These are phyloP conservation scores for Exserohilum rostratum DNA, from an alignment of 2,329 filamentous ascomycete species.

Conservation along the genomic window DNA sequence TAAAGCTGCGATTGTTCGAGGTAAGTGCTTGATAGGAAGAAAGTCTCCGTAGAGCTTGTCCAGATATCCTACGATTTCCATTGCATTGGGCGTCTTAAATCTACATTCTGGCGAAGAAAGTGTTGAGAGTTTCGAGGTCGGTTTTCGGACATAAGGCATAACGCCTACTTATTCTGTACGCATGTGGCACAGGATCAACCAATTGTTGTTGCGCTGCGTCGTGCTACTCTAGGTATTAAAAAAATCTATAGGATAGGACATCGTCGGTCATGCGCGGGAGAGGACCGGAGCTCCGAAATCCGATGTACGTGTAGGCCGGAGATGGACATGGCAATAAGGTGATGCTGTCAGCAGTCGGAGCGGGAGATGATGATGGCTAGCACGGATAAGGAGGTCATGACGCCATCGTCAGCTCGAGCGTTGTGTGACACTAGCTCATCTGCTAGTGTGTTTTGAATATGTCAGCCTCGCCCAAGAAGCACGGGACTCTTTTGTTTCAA, in stretches of 20 bases:
- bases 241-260: not conserved
- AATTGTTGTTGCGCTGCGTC: not conserved
- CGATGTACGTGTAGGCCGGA: not conserved
- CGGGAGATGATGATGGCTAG: not conserved
- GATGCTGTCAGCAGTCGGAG: not conserved
- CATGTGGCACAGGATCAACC: not conserved
- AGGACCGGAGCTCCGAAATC: not conserved
- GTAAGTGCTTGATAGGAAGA: not conserved
- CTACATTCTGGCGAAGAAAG: not conserved
- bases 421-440: not conserved
- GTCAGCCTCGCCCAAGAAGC: too few species aligned
- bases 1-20: not conserved
- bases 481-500: not conserved
- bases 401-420: not conserved
- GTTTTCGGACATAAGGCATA: slow-evolving; percentile 5
- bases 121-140: not conserved
- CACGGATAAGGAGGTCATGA: not conserved
- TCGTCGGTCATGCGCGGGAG: not conserved
- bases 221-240: not conserved
- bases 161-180: not conserved
- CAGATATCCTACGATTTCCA: not conserved
- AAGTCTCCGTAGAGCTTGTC: not conserved
- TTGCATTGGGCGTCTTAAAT: not conserved
- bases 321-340: not conserved
- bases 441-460: not conserved